A percentile compares a stretch with the other conserved stretches of the same genome.
Conservation (phyloP, 768 basidiomycete species). For the Candolleomyces aberdarensis region DNA sequence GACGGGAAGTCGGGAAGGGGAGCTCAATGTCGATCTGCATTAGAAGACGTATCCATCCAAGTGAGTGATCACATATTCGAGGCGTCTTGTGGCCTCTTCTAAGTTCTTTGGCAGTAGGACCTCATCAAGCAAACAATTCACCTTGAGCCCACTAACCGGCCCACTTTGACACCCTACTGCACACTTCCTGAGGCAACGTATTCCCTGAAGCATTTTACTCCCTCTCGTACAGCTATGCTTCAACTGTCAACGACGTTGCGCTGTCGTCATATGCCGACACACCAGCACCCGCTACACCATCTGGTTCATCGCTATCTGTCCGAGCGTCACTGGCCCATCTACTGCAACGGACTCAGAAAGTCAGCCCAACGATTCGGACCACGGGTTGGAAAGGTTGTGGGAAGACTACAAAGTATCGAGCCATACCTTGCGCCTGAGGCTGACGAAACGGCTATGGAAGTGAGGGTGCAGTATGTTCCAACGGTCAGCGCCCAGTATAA, state of each 20-base stretch:
- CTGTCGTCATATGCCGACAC: constrained; percentile 39
- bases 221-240: constrained; percentile 87
- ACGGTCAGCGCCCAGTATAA: constrained; percentile 43
- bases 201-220: constrained; percentile 97
- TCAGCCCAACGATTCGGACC: constrained; percentile 81
- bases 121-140: constrained; percentile 90
- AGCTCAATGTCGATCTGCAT: constrained; percentile 74
- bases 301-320: constrained; percentile 28
- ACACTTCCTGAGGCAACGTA: constrained; percentile 70
- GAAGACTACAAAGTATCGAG: constrained; percentile 80
- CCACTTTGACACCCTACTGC: constrained; percentile 80
- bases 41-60: constrained; percentile 80
- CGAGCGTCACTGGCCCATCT: constrained; percentile 11
- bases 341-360: constrained; percentile 29
- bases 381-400: constrained; percentile 81
- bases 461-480: constrained; percentile 56
- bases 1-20: constrained; percentile 85
- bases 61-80: constrained; percentile 43
- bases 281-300: constrained; percentile 29
- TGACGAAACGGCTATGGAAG: constrained; percentile 43
- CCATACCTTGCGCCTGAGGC: constrained; percentile 58
- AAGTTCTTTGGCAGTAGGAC: constrained; percentile 43
- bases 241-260: constrained; percentile 71
- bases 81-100: constrained; percentile 17
- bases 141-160: constrained; percentile 71